phyloP scores from a whole-genome alignment of 352 stramenopile species.

The Globisporangium recalcitrans region DNA sequence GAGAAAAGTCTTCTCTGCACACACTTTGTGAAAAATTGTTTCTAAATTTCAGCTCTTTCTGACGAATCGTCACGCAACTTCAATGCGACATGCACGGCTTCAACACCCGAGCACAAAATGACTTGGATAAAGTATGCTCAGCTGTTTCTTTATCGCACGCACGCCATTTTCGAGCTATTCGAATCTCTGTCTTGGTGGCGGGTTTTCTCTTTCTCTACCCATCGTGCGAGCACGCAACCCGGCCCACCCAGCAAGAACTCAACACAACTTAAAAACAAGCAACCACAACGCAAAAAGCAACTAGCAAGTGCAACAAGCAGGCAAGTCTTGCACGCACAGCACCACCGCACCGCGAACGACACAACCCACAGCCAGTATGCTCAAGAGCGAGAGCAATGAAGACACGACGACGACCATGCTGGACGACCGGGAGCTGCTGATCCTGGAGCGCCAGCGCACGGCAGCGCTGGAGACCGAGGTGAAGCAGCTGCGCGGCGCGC shows the following conservation, averaged over 20 bases:
- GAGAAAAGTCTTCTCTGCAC: background rate
- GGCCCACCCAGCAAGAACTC: background rate
- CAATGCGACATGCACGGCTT: constrained; percentile 12
- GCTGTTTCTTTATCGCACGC: constrained; percentile 1
- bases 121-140: background rate
- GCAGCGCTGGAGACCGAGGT: constrained; percentile 63
- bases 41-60: background rate
- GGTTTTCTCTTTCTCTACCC: background rate
- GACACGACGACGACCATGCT: constrained; percentile 12
- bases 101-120: background rate
- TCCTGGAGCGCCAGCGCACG: constrained; percentile 73
- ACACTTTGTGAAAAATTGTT: background rate
- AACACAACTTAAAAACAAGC: background rate
- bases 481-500: constrained; percentile 53
- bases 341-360: background rate
- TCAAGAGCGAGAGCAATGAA: background rate
- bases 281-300: constrained; percentile 8
- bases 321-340: background rate
- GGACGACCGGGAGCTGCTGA: constrained; percentile 52
- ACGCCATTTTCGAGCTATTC: background rate
- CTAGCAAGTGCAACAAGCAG: constrained; percentile 1
- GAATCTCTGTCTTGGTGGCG: constrained; percentile 2
- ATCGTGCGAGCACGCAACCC: background rate
- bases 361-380: background rate
- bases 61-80: constrained; percentile 4